A percentile compares a stretch with the other conserved stretches of the same genome.
These are phyloP conservation scores for Magnusiomyces tetraspermus DNA, from an alignment of 1,139 yeast species.

Conservation along the genomic window DNA sequence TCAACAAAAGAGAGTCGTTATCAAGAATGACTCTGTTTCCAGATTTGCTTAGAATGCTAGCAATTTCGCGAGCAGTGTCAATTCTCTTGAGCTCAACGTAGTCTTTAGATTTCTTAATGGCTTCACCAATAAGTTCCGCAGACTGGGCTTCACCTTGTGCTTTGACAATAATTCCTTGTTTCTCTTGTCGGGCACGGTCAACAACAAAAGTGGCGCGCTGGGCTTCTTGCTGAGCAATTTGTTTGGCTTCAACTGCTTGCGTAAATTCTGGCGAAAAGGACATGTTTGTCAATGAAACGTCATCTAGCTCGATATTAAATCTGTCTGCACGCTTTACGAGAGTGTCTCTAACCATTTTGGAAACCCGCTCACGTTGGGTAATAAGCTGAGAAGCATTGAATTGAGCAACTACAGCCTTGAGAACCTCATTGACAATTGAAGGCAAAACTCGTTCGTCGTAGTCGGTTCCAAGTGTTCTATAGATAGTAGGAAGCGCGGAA, in stretches of 20 bases:
- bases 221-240: constrained; percentile 98
- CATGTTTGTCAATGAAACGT: constrained; percentile 92
- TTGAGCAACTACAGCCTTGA: constrained; percentile 95
- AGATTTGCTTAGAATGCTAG: constrained; percentile 69
- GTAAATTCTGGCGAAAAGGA: constrained; percentile 97
- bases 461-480: constrained; percentile 84
- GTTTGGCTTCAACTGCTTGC: constrained; percentile 96
- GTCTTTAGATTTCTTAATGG: constrained; percentile 90
- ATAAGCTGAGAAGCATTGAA: constrained; percentile 96
- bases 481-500: constrained; percentile 67
- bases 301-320: constrained; percentile 82
- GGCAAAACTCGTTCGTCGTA: constrained; percentile 96
- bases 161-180: constrained; percentile 90
- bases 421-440: constrained; percentile 91
- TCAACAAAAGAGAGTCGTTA: constrained; percentile 81
- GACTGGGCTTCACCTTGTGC: constrained; percentile 99
- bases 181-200: constrained; percentile 95
- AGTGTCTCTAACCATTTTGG: constrained; percentile 82
- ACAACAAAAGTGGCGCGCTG: constrained; percentile 96
- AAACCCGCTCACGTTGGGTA: constrained; percentile 95
- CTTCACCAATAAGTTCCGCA: constrained; percentile 97
- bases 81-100: constrained; percentile 93
- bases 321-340: constrained; percentile 84
- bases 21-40: constrained; percentile 90
- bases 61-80: constrained; percentile 96